Base-by-base conservation (phyloP, 352 stramenopile species). In the Globisporangium cystogenes region DNA sequence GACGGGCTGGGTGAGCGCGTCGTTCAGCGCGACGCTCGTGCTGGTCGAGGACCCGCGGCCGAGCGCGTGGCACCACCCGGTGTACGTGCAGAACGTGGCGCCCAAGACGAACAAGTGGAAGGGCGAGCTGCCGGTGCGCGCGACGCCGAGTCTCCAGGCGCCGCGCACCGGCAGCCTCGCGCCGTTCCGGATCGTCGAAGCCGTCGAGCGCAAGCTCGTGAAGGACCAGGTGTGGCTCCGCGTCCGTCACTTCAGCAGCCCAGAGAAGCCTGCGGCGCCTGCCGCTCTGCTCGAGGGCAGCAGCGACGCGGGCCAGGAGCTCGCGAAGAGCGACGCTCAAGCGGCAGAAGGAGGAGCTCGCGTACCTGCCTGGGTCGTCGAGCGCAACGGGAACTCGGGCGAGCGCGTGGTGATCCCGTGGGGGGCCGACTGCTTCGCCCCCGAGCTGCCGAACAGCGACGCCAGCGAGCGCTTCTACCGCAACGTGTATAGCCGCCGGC, bases 151-250 rank as follows among this genome's bases (percentile, higher is more conserved):
- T 53, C 66, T 91, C 1, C 74, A 89, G 45, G 77, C 81, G 7
- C 75, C 72, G 24, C 55, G 67, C 1, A 55, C 75, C 33, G 76
- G 76, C 44, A 76, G 67, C 41, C 43, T 89, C 1, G 70, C 80
- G 46, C 73, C 53, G 36, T 89, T 79, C 54, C 70, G 67, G 18
- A 71, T 91, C 36, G 70, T 85, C 14, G 60, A 65, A 20, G 72
- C 74, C 0, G 57, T 87, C 33, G 77, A 87, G 43, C 72, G 81
- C 12, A 89, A 87, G 41, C 61, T 89, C 18, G 64, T 91, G 15
- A 86, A 91, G 55, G 77, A 91, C 50, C 76, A 82, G 5, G 65
- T 89, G 16, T 91, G 81, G 81, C 50, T 91, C 15, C 73, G 68
- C 14, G 79, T 85, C 35, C 51, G 69, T 31, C 35, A 40, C 12